Conservation (phyloP, 805 yeast genomes). For the Metschnikowia lachancei region DNA sequence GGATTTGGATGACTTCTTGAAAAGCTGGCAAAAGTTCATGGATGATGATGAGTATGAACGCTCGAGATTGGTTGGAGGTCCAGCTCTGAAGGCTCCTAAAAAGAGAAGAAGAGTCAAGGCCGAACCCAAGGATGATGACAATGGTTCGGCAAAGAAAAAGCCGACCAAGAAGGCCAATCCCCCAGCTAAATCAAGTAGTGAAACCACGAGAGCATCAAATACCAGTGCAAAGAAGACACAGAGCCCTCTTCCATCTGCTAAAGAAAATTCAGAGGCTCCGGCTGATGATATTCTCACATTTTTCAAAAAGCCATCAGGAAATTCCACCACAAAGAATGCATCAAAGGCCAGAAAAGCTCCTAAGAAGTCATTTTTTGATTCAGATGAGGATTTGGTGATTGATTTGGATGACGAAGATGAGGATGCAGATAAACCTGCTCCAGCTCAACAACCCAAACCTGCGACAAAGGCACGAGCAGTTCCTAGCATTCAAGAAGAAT, state of each 20-base stretch:
- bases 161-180: slow-evolving; percentile 10
- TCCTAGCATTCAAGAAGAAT: slow-evolving; percentile 16
- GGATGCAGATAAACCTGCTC: neutral
- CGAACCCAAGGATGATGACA: slow-evolving; percentile 17
- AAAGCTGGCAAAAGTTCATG: slow-evolving; percentile 65
- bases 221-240: slow-evolving; percentile 7
- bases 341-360: slow-evolving; percentile 1
- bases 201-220: slow-evolving; percentile 1
- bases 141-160: slow-evolving; percentile 14
- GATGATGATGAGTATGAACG: slow-evolving; percentile 62
- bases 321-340: neutral
- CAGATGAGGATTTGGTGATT: slow-evolving; percentile 16
- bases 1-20: slow-evolving; percentile 74
- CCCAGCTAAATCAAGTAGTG: neutral
- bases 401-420: slow-evolving; percentile 9
- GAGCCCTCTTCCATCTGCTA: slow-evolving; percentile 10
- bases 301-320: slow-evolving; percentile 12
- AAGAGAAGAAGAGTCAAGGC: slow-evolving; percentile 27
- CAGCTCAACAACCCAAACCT: slow-evolving; percentile 4
- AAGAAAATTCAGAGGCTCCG: slow-evolving; percentile 6
- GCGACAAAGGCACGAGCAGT: slow-evolving; percentile 1
- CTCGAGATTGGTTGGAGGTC: slow-evolving; percentile 44
- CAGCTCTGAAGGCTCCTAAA: slow-evolving; percentile 38
- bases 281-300: slow-evolving; percentile 18
- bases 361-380: slow-evolving; percentile 17